Evolutionary conservation across 108 stramenopile species (phyloP), one percentile per base, ranked within the genome.

Genomic region (Nannochloropsis salina): DNA sequence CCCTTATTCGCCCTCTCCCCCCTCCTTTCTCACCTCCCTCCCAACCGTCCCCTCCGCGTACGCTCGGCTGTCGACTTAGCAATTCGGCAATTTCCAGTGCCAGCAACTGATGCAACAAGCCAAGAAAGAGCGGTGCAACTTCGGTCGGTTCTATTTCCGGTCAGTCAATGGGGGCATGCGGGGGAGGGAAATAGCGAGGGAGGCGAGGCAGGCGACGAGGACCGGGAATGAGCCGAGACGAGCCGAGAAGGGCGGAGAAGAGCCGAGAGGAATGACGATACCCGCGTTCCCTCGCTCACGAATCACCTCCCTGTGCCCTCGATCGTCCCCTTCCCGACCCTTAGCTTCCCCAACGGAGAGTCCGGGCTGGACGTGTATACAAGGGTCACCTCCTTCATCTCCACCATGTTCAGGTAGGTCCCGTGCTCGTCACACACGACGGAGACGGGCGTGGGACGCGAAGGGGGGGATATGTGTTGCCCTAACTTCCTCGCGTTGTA

Each of bases 61-160:
- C 31, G 31, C 31, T 31, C 31, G 31, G 31, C 31, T 31, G 12
- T 51, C 47, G 12, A 12, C 47, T 51, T 51, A 51, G 47, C 90
- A 90, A 86, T 90, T 90, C 74, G 90, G 90, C 44, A 90, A 90
- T 42, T 90, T 90, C 89, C 90, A 90, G 74, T 89, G 89, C 86
- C 42, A 86, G 40, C 47, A 82, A n/a, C 86, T 74, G 20, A 87
- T 89, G 8, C 86, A 86, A 40, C 44, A 87, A 41, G 86, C 89
- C 4, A 89, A 89, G 84, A 83, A 89, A 45, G 88, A 89, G 80
- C 86, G 90, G 21, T 86, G 88, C 10, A 83, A 86, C 51, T 90
- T 90, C 80, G 90, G 90, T 9, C 86, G 90, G 18, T 90, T 90
- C 87, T 90, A 90, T 87, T 90, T 89, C 86, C 83, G 90, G 84